Evolutionary conservation across 2,329 filamentous ascomycete species (phyloP), one percentile per base, ranked within the genome.

Genomic region (Calonectria pauciramosa): DNA sequence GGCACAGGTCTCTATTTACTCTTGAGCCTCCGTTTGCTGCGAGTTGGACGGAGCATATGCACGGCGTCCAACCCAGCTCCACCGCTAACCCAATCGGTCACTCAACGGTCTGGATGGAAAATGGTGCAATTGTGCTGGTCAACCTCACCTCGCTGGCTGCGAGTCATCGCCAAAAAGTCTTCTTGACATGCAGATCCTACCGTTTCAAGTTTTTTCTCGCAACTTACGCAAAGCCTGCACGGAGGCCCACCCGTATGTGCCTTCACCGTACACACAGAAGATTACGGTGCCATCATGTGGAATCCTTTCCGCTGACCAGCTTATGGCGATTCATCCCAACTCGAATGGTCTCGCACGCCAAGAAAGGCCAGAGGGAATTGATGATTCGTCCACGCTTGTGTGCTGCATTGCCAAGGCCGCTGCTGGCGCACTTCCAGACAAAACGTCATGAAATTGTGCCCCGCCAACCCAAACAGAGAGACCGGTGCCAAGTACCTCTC

Each of bases 121-220:
- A 73, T 73, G 67, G 71, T 73, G 67, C 71, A 73, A 73, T 73
- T 73, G 60, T 70, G 41, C 66, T 70, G 59, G 67, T 34, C 59
- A 60, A 73, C 72, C 67, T 81, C 78, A 79, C 75, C 79, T 81
- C 67, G 74, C 66, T 71, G 70, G 47, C 77, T 81, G 77, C 79
- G 76, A 81, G 79, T 80, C 78, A 81, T 81, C 76, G 49, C 71
- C 73, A 77, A 78, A 65, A 67, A 72, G 78, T 78, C 78, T 79
- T 77, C 70, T 72, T 78, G 75, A 75, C 76, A 74, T 78, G 78
- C 79, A 79, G 78, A 81, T 78, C 78, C 69, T 76, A 66, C 74
- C 68, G 73, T 79, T 78, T 76, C 79, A 76, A 72, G 72, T 66
- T 75, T 80, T 78, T 70, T 73, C 54, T 54, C 59, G 44, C 67